Evolutionary conservation across 139 green algal genomes (phyloP).

Genomic region (Chlamydomonas sp.): DNA sequence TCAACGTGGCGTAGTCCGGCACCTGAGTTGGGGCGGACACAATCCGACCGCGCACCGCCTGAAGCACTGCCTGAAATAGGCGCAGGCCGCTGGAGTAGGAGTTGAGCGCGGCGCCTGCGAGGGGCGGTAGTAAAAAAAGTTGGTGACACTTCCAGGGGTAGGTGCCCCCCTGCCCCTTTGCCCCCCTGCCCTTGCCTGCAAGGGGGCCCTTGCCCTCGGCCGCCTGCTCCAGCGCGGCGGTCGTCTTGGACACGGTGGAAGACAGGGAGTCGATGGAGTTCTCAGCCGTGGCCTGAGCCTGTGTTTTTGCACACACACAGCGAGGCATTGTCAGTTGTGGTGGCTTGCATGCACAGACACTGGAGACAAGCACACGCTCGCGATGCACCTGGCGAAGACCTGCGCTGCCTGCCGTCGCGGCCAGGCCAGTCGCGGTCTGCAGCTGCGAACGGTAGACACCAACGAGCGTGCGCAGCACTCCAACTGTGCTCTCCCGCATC

Average conservation of each 20-base stretch:
- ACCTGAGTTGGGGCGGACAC: too few species aligned
- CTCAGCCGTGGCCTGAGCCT: slow-evolving; percentile 4
- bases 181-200: background rate
- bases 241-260: background rate
- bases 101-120: too few species aligned
- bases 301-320: too few species aligned
- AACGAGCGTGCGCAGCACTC: background rate
- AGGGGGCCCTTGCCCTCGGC: background rate
- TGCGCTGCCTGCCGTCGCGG: background rate
- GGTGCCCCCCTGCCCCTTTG: background rate
- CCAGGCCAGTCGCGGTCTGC: background rate
- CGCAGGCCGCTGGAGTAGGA: too few species aligned
- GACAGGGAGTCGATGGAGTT: background rate
- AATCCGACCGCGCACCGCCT: too few species aligned
- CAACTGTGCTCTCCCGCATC: background rate
- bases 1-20: too few species aligned
- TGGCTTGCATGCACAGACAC: too few species aligned
- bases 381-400: background rate
- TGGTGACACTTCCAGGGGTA: too few species aligned
- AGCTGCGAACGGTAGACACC: background rate
- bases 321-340: too few species aligned
- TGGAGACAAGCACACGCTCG: background rate
- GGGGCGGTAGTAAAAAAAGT: too few species aligned
- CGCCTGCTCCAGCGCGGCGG: background rate
- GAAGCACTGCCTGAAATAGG: too few species aligned